These are phyloP conservation scores for Emmonsiellopsis sp. DNA, from an alignment of 2,329 filamentous ascomycete species.

Conservation along the genomic window DNA sequence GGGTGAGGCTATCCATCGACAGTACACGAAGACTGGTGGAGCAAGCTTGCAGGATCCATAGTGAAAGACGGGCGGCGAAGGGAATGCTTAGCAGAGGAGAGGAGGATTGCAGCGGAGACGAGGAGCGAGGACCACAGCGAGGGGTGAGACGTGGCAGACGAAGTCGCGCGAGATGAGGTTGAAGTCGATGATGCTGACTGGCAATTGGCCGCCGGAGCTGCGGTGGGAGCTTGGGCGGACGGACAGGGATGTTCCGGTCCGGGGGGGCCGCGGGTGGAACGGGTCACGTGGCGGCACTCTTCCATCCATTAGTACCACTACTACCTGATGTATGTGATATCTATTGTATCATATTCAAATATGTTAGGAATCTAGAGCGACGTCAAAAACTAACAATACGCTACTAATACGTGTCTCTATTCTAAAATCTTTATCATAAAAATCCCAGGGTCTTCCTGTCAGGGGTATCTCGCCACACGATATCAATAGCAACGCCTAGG, in stretches of 20 bases:
- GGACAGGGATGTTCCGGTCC: background rate
- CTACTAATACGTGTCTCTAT: too few relatives aligned
- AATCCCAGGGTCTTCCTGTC: background rate
- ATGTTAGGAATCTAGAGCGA: too few relatives aligned
- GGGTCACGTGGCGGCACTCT: too few relatives aligned
- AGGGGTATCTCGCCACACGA: background rate
- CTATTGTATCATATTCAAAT: too few relatives aligned
- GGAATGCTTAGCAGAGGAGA: background rate
- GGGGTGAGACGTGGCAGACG: background rate
- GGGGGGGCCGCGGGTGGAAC: too few relatives aligned
- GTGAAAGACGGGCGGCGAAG: background rate
- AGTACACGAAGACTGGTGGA: constrained; percentile 1
- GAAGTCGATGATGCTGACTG: background rate
- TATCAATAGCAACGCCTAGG: background rate
- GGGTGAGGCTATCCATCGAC: background rate
- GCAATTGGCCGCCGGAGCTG: background rate
- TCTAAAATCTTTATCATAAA: too few relatives aligned
- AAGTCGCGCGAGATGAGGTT: background rate
- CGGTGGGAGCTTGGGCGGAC: background rate
- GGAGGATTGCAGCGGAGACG: background rate
- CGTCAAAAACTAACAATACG: too few relatives aligned
- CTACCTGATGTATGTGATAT: too few relatives aligned
- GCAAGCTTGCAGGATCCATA: background rate
- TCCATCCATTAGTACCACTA: too few relatives aligned
- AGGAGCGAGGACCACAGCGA: background rate